A percentile compares a stretch with the other conserved stretches of the same genome.
phyloP scores from a whole-genome alignment of 1,284 basidiomycete genomes.

The Anthracocystis panici-leucophaei region DNA sequence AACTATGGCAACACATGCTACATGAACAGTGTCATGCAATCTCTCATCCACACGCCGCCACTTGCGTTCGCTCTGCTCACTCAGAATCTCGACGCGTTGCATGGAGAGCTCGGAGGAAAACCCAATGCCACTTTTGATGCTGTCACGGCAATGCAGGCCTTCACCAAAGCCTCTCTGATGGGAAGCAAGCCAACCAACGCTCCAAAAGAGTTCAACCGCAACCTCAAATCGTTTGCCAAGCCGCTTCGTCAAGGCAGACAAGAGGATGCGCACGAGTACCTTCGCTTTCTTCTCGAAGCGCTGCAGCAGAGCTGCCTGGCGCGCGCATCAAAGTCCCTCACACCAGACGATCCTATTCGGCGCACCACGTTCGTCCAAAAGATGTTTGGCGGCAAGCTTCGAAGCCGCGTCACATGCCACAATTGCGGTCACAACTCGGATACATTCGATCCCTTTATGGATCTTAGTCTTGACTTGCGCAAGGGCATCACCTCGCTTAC shows the following conservation, averaged over 20 bases:
- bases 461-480: slow-evolving; percentile 75
- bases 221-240: slow-evolving; percentile 81
- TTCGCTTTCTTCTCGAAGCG: slow-evolving; percentile 92
- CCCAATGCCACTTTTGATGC: slow-evolving; percentile 58
- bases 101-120: slow-evolving; percentile 60
- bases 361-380: slow-evolving; percentile 94
- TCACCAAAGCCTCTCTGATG: slow-evolving; percentile 74
- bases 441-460: slow-evolving; percentile 94
- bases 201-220: slow-evolving; percentile 58
- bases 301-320: slow-evolving; percentile 86
- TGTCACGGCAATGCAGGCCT: slow-evolving; percentile 71
- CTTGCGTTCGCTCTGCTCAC: slow-evolving; percentile 78
- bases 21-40: slow-evolving; percentile 93
- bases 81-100: slow-evolving; percentile 73
- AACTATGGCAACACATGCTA: slow-evolving; percentile 99
- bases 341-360: slow-evolving; percentile 73
- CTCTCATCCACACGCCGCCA: slow-evolving; percentile 91
- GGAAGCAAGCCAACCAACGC: slow-evolving; percentile 36
- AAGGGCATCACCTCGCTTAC: slow-evolving; percentile 76
- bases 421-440: slow-evolving; percentile 89
- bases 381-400: slow-evolving; percentile 90
- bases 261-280: slow-evolving; percentile 98
- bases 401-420: slow-evolving; percentile 91
- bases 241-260: slow-evolving; percentile 90
- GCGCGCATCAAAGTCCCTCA: slow-evolving; percentile 78